A percentile compares a stretch with the other conserved stretches of the same genome.
phyloP scores from a whole-genome alignment of 805 yeast genomes.

The Candida adriatica region DNA sequence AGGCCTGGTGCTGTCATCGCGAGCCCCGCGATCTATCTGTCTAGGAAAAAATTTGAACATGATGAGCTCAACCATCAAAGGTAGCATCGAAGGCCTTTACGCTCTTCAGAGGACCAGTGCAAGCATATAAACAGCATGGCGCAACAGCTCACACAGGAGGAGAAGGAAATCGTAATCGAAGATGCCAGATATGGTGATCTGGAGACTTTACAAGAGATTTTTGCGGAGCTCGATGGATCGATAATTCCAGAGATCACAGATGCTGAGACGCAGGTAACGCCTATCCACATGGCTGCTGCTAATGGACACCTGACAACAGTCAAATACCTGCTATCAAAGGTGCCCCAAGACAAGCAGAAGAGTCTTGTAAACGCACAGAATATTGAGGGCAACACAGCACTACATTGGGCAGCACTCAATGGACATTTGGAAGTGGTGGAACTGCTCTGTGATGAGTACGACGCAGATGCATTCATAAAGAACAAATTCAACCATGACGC shows the following conservation, averaged over 20 bases:
- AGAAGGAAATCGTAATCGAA: slow-evolving; percentile 71
- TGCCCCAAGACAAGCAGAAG: slow-evolving; percentile 39
- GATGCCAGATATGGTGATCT: slow-evolving; percentile 88
- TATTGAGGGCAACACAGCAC: slow-evolving; percentile 84
- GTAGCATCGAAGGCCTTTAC: no score
- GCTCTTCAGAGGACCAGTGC: background rate
- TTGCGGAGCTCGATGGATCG: slow-evolving; percentile 46
- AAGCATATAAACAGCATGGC: slow-evolving; percentile 6
- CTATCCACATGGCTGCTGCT: slow-evolving; percentile 93
- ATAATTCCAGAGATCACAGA: slow-evolving; percentile 46
- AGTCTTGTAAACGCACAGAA: slow-evolving; percentile 47
- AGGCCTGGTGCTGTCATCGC: no score
- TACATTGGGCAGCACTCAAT: slow-evolving; percentile 93
- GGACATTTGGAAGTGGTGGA: slow-evolving; percentile 74
- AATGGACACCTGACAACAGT: slow-evolving; percentile 80
- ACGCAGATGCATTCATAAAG: slow-evolving; percentile 75
- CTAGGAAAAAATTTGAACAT: no score
- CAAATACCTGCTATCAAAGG: slow-evolving; percentile 45
- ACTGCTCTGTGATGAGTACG: slow-evolving; percentile 61
- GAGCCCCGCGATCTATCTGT: no score
- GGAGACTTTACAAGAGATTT: slow-evolving; percentile 63
- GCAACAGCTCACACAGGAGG: slow-evolving; percentile 51
- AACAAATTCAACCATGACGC: slow-evolving; percentile 77
- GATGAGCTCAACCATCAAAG: no score
- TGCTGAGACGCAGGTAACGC: slow-evolving; percentile 58